Percentiles rank a stretch among this genome's conserved stretches.
These are phyloP conservation scores for Cyanodermella asteris DNA, from an alignment of 2,329 filamentous ascomycete genomes.

Conservation along the genomic window DNA sequence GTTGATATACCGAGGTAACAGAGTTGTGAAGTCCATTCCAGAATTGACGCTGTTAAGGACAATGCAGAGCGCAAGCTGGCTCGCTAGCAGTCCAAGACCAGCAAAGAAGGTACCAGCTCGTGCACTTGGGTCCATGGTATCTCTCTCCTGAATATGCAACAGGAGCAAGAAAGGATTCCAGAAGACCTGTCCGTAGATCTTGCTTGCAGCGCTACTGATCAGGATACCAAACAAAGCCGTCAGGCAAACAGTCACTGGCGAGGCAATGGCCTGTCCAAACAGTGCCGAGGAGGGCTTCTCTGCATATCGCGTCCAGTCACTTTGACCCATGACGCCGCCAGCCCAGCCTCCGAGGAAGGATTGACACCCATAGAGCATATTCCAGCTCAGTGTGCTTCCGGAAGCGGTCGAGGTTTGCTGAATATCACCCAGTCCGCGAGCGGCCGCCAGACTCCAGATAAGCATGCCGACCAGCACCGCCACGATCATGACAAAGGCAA, in stretches of 20 bases:
- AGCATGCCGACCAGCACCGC: slow-evolving; percentile 15
- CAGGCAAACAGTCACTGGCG: slow-evolving; percentile 17
- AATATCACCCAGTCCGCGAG: slow-evolving; percentile 11
- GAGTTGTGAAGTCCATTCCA: slow-evolving; percentile 33
- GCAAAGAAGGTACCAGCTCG: slow-evolving; percentile 19
- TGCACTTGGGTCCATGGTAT: slow-evolving; percentile 11
- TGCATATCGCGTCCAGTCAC: slow-evolving; percentile 15
- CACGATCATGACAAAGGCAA: slow-evolving; percentile 13
- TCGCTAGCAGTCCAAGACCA: slow-evolving; percentile 14
- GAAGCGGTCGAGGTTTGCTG: slow-evolving; percentile 9
- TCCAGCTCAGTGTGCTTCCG: slow-evolving; percentile 13
- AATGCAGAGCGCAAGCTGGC: slow-evolving; percentile 15
- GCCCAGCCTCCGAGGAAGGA: slow-evolving; percentile 12
- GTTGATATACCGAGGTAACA: slow-evolving; percentile 32
- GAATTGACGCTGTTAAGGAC: slow-evolving; percentile 27
- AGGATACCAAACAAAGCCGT: slow-evolving; percentile 18
- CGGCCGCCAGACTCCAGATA: slow-evolving; percentile 12
- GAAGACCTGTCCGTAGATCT: slow-evolving; percentile 15
- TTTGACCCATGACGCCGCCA: slow-evolving; percentile 12
- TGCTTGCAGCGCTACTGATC: slow-evolving; percentile 15
- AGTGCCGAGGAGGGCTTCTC: slow-evolving; percentile 11
- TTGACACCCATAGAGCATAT: slow-evolving; percentile 13
- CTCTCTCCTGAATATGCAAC: slow-evolving; percentile 14
- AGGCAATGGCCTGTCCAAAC: slow-evolving; percentile 13
- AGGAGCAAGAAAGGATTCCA: slow-evolving; percentile 20